Percentiles rank a stretch among this genome's conserved stretches.
These are phyloP conservation scores for Ogataea polymorpha DNA, from an alignment of 805 yeast genomes.

Conservation along the genomic window DNA sequence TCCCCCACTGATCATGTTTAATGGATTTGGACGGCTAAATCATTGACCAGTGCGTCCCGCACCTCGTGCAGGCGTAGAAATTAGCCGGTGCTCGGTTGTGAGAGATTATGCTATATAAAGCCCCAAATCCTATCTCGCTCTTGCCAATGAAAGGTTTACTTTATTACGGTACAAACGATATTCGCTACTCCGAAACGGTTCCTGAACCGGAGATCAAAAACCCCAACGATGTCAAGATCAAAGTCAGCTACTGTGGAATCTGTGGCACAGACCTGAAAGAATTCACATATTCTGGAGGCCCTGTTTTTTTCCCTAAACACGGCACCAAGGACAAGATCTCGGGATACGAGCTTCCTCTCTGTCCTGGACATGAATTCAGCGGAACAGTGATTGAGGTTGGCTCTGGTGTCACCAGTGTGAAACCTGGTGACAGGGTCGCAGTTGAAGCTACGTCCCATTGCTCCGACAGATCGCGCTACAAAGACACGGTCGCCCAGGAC, in stretches of 20 bases:
- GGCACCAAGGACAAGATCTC: constrained; percentile 36
- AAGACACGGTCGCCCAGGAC: constrained; percentile 14
- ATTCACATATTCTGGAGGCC: constrained; percentile 35
- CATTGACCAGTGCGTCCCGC: neutral
- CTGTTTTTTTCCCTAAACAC: constrained; percentile 47
- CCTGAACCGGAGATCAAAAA: constrained; percentile 35
- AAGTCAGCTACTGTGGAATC: constrained; percentile 50
- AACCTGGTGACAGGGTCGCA: constrained; percentile 47
- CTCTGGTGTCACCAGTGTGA: constrained; percentile 36
- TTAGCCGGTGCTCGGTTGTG: neutral
- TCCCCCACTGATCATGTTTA: neutral
- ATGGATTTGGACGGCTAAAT: neutral
- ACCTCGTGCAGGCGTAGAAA: neutral
- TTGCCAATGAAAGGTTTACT: constrained; percentile 23
- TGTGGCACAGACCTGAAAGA: constrained; percentile 60
- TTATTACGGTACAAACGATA: constrained; percentile 20
- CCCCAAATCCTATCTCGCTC: constrained; percentile 17
- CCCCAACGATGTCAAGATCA: constrained; percentile 42
- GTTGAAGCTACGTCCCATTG: constrained; percentile 49
- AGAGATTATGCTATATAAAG: neutral
- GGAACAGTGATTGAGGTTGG: constrained; percentile 49
- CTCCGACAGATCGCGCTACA: constrained; percentile 35
- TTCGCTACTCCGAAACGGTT: constrained; percentile 18
- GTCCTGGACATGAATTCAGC: constrained; percentile 47
- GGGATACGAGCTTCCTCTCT: constrained; percentile 37